These are phyloP conservation scores for Boletus bicolor DNA, from an alignment of 768 basidiomycete species.

Conservation along the genomic window DNA sequence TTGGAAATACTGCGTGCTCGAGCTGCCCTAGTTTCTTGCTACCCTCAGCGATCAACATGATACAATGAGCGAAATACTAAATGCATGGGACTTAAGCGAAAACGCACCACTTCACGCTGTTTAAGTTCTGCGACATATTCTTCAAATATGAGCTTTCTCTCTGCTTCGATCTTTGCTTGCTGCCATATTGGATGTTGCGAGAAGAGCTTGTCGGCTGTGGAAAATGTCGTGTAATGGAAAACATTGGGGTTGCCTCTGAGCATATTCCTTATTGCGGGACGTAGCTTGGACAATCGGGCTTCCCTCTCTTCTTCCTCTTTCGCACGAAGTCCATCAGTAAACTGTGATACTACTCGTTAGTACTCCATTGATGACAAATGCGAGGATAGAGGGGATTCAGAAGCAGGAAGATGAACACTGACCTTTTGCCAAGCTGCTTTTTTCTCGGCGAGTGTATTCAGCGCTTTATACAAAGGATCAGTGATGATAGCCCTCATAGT, in stretches of 20 bases:
- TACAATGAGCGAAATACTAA: constrained; percentile 3
- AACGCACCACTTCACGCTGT: constrained; percentile 81
- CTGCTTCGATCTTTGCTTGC: constrained; percentile 78
- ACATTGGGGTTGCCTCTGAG: constrained; percentile 84
- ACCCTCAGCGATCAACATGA: constrained; percentile 7
- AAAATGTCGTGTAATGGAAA: constrained; percentile 88
- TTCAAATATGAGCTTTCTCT: constrained; percentile 84
- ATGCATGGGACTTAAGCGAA: background rate
- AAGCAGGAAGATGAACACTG: constrained; percentile 18
- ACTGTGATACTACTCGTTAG: constrained; percentile 38
- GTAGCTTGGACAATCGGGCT: constrained; percentile 75
- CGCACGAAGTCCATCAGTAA: constrained; percentile 67
- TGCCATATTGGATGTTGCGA: constrained; percentile 89
- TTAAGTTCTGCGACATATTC: constrained; percentile 87
- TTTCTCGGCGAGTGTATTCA: constrained; percentile 92
- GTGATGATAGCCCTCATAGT: constrained; percentile 98
- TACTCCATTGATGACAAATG: background rate
- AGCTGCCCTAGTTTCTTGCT: constrained; percentile 79
- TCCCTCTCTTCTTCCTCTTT: constrained; percentile 88
- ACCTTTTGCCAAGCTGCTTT: constrained; percentile 95
- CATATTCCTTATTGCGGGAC: constrained; percentile 84
- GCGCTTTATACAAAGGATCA: constrained; percentile 93
- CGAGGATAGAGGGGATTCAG: background rate
- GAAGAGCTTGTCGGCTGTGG: constrained; percentile 84
- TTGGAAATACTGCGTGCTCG: constrained; percentile 79